phyloP scores from a whole-genome alignment of 768 basidiomycete genomes.

The Auricularia sp. region DNA sequence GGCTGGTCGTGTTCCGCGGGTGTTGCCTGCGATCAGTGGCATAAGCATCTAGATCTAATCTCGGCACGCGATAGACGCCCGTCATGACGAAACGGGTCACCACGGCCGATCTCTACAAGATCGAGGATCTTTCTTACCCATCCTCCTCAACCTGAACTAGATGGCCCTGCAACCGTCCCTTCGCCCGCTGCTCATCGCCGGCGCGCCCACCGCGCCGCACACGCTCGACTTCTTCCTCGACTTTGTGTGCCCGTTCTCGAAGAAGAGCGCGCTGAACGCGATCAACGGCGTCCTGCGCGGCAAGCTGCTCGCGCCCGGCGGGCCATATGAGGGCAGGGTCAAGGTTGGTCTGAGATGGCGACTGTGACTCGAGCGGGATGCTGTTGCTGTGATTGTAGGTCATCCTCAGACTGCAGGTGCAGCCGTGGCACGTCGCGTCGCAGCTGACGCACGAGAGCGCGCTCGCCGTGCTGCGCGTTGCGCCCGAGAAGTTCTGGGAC shows the following conservation, averaged over 20 bases:
- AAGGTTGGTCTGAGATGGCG: slow-evolving; percentile 28
- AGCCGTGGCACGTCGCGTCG: slow-evolving; percentile 73
- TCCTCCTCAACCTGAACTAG: not conserved
- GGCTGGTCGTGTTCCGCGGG: too few species aligned
- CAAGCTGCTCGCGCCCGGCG: slow-evolving; percentile 29
- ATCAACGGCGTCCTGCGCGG: slow-evolving; percentile 52
- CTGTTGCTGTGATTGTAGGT: slow-evolving; percentile 11
- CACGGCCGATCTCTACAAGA: too few species aligned
- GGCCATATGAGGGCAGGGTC: slow-evolving; percentile 60
- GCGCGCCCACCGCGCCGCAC: slow-evolving; percentile 50
- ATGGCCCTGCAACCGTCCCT: slow-evolving; percentile 80
- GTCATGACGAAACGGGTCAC: too few species aligned
- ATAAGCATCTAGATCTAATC: too few species aligned
- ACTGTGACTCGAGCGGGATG: not conserved
- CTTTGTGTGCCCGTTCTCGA: slow-evolving; percentile 68
- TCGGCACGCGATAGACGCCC: too few species aligned
- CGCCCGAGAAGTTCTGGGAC: slow-evolving; percentile 72
- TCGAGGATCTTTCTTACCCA: too few species aligned
- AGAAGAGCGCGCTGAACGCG: slow-evolving; percentile 25
- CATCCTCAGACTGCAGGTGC: slow-evolving; percentile 60
- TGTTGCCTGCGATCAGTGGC: too few species aligned
- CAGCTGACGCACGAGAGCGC: slow-evolving; percentile 73
- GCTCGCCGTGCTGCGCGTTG: slow-evolving; percentile 59
- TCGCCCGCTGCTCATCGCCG: slow-evolving; percentile 51
- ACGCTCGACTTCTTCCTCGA: slow-evolving; percentile 78